phyloP scores from a whole-genome alignment of 768 basidiomycete genomes.

The Austroboletus festivus region DNA sequence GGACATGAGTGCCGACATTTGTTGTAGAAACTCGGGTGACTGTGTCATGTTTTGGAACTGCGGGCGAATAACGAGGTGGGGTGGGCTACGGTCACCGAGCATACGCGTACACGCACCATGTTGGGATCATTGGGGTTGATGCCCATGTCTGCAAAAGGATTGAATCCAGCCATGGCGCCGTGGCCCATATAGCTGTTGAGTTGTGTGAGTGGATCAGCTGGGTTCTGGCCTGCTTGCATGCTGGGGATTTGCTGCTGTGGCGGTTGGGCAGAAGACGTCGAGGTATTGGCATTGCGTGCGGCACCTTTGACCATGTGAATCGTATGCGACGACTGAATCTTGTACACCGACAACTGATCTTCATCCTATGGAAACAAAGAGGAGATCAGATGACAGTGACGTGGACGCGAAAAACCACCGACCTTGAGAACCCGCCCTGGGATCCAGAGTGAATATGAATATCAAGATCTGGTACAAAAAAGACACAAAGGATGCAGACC shows the following conservation, averaged over 20 bases:
- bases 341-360: constrained; percentile 77
- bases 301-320: constrained; percentile 93
- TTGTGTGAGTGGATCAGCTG: constrained; percentile 79
- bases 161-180: constrained; percentile 80
- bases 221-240: constrained; percentile 92
- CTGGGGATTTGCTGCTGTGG: constrained; percentile 54
- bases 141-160: constrained; percentile 91
- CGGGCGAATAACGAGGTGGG: no score
- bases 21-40: constrained; percentile 78
- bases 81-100: constrained; percentile 4
- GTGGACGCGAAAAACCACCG: not conserved
- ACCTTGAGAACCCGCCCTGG: constrained; percentile 75
- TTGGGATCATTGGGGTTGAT: constrained; percentile 92
- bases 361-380: constrained; percentile 56
- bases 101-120: constrained; percentile 62
- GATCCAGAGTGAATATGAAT: not conserved
- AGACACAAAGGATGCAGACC: constrained; percentile 43
- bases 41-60: constrained; percentile 86
- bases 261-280: constrained; percentile 41
- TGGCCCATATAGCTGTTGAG: constrained; percentile 77
- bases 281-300: constrained; percentile 38
- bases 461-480: not conserved
- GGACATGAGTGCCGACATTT: constrained; percentile 84
- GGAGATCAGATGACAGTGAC: constrained; percentile 6
- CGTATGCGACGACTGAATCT: constrained; percentile 85